Evolutionary conservation across 768 basidiomycete species (phyloP), one percentile per base, ranked within the genome.

Genomic region (Phlebiopsis flavidoalba): DNA sequence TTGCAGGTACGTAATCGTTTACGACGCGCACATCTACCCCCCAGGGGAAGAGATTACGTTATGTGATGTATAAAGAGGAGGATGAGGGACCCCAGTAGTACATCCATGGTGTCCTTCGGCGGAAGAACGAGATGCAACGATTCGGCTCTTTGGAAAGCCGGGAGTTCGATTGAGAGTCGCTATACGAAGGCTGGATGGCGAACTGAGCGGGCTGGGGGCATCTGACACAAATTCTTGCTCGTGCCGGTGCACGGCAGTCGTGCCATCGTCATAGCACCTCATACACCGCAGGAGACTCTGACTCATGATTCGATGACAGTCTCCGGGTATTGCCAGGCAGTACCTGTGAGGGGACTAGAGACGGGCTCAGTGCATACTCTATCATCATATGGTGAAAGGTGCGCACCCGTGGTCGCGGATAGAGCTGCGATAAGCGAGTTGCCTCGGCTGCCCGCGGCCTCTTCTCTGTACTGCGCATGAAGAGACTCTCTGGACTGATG

Each of bases 401-500:
- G 53, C 62, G 31, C 37, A 63, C 61, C n/a, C 47, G 40, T 49
- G 58, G 56, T n/a, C 35, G n/a, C 2, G 35, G 19, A 37, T 31
- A 31, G 26, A 62, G 3, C 57, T 22, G n/a, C 10, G 57, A 31
- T 43, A 35, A 50, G 26, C 36, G 15, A 14, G 58, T 17, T 43
- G 47, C 43, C 8, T 21, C 55, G 45, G 3, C 36, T 46, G 49
- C 48, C n/a, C 47, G 31, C 26, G 24, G 55, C 57, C 55, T 63
- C 53, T n/a, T 57, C 50, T 17, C 21, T 17, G 26, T 62, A 62
- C 37, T 63, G 52, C 12, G 48, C 43, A 45, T 63, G 59, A 11
- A 63, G 43, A 10, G 58, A 59, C 57, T 63, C 57, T 14, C 62
- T 51, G 10, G 62, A 63, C 35, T 63, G 53, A 51, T 63, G 62